Conservation (phyloP, 2,329 filamentous ascomycete species). For the Botrytis tulipae region DNA sequence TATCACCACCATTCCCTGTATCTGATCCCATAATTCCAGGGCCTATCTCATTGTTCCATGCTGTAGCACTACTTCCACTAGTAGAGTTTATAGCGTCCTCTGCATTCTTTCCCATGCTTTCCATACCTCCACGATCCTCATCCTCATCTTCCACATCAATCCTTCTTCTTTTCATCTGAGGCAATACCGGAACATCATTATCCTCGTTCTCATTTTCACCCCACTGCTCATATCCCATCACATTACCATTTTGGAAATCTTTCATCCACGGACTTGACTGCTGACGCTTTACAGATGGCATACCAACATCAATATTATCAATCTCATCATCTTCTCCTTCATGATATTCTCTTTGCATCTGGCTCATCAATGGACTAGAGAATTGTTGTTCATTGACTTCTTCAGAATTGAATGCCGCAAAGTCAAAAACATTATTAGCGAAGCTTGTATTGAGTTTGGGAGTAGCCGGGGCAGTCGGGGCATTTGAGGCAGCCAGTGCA, state of each 20-base stretch:
- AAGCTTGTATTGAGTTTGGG: constrained; percentile 31
- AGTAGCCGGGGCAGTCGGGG: not conserved
- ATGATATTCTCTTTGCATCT: constrained; percentile 21
- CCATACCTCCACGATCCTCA: not conserved
- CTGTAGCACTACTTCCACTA: not conserved
- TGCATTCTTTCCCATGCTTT: not conserved
- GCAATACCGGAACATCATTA: constrained; percentile 19
- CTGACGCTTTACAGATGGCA: not conserved
- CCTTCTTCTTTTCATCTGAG: constrained; percentile 28
- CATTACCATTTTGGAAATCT: not conserved
- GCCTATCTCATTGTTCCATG: constrained; percentile 15
- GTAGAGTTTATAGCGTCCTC: not conserved
- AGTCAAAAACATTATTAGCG: constrained; percentile 32
- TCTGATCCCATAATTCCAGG: not conserved
- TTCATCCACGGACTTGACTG: constrained; percentile 13
- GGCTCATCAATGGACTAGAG: constrained; percentile 18
- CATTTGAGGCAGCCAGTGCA: not conserved
- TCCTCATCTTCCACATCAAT: not conserved
- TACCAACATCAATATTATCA: not conserved
- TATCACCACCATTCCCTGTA: not conserved
- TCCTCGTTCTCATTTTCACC: not conserved
- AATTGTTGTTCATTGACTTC: constrained; percentile 1
- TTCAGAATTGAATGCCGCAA: constrained; percentile 26
- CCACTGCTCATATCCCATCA: not conserved
- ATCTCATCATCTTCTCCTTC: not conserved